Evolutionary conservation across 768 basidiomycete species (phyloP), one percentile per base, ranked within the genome.

Genomic region (Hypholoma fasciculare): DNA sequence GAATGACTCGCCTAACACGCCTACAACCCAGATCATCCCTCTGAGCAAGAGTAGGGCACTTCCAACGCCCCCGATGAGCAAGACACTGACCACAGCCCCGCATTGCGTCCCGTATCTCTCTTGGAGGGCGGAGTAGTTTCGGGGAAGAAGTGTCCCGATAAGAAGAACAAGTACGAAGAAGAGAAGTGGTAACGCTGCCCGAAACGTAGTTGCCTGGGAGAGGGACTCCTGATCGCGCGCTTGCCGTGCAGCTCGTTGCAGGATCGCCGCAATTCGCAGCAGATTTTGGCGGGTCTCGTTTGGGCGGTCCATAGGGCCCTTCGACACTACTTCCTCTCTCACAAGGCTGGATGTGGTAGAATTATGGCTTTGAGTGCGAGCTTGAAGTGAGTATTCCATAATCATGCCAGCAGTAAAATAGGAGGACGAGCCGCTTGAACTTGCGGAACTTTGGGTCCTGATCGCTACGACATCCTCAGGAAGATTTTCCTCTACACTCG

Each of bases 201-300:
- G 56, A 46, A 66, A 66, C 1, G 60, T 23, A 0, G 39, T 43
- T 8, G 34, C 19, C 19, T 60, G 62, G 13, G 65, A 60, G 34
- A 49, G 47, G 14, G 26, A 26, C 3, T 38, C 49, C 27, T 63
- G 58, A 3, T 23, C 57, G 13, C 48, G 47, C 7, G 59, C 17
- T 4, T 52, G 46, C 20, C 54, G 53, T 27, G 62, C 57, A 6
- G 59, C 61, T 6, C 51, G 53, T 37, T 66, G 65, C 9, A 66
- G 51, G 9, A 63, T 38, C 20, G 48, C 40, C 7, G 57, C 55
- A n/a, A 52, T 36, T 13, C 54, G 56, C 40, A 49, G 62, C 5
- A 54, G n/a, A 16, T 34, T 30, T 38, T 27, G 54, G 14, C 27
- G 54, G 7, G n/a, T 50, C 11, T 47, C 23, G n/a, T 16, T 5